Conservation (phyloP, 352 stramenopile species). For the Phytophthora constricta region DNA sequence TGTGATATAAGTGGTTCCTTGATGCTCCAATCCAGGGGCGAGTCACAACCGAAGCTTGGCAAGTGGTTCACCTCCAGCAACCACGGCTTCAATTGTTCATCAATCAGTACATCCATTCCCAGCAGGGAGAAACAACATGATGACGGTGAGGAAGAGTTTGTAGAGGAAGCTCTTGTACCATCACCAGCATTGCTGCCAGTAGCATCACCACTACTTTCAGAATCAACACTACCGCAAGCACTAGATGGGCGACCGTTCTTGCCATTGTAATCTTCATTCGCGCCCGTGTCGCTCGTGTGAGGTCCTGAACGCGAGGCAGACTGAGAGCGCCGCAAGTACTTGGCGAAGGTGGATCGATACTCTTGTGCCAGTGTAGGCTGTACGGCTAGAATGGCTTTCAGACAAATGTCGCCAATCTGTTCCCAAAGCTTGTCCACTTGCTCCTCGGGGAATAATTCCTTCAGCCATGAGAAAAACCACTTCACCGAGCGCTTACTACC, state of each 20-base stretch:
- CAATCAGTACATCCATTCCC: constrained; percentile 97
- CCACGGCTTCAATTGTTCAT: constrained; percentile 94
- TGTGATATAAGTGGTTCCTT: constrained; percentile 95
- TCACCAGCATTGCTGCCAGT: constrained; percentile 6
- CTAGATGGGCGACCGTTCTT: constrained; percentile 30
- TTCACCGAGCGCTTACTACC: constrained; percentile 89
- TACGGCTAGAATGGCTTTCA: constrained; percentile 94
- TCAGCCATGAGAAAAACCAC: constrained; percentile 94
- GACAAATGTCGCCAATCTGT: constrained; percentile 93
- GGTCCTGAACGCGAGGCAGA: constrained; percentile 39
- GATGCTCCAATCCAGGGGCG: constrained; percentile 94
- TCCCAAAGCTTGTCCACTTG: constrained; percentile 89
- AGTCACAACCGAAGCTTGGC: constrained; percentile 95
- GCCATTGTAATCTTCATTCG: constrained; percentile 2
- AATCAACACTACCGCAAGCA: constrained; percentile 12
- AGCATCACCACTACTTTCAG: constrained; percentile 6
- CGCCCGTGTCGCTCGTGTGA: constrained; percentile 12
- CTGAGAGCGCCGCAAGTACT: constrained; percentile 71
- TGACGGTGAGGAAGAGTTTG: constrained; percentile 16
- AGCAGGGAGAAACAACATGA: constrained; percentile 93
- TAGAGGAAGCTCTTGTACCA: constrained; percentile 3
- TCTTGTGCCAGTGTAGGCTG: constrained; percentile 93
- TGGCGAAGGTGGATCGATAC: constrained; percentile 90
- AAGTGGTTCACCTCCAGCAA: constrained; percentile 98
- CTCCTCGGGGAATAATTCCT: constrained; percentile 57